Percentiles rank a stretch among this genome's conserved stretches.
phyloP scores from a whole-genome alignment of 1,139 yeast species.

The Pichia sp. region DNA sequence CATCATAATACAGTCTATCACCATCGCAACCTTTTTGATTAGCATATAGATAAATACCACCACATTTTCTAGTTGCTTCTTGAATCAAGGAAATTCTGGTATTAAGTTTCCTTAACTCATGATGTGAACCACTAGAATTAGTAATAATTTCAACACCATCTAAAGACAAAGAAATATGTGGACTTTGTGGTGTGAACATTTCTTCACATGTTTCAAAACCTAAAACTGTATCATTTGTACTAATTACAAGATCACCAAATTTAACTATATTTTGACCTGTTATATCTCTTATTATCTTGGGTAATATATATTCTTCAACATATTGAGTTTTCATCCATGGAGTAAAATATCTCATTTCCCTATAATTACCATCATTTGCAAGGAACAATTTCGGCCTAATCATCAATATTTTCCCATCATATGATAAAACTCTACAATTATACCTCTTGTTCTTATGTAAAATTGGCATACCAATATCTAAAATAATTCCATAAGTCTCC shows the following conservation, averaged over 20 bases:
- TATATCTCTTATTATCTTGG: slow-evolving; percentile 53
- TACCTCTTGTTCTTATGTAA: slow-evolving; percentile 81
- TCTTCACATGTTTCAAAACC: slow-evolving; percentile 99
- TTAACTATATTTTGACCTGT: slow-evolving; percentile 61
- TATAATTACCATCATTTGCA: slow-evolving; percentile 95
- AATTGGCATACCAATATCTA: slow-evolving; percentile 94
- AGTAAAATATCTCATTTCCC: slow-evolving; percentile 95
- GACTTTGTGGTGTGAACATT: slow-evolving; percentile 90
- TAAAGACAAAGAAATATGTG: slow-evolving; percentile 83
- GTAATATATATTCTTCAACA: slow-evolving; percentile 66
- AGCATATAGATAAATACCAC: slow-evolving; percentile 88
- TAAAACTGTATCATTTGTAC: slow-evolving; percentile 75
- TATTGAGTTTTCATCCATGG: slow-evolving; percentile 83
- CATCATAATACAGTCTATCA: slow-evolving; percentile 92
- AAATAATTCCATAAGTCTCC: slow-evolving; percentile 64
- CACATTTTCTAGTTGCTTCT: slow-evolving; percentile 92
- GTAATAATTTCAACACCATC: slow-evolving; percentile 97
- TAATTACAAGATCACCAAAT: slow-evolving; percentile 86
- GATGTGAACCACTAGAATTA: slow-evolving; percentile 94
- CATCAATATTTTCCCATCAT: slow-evolving; percentile 68
- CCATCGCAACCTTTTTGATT: slow-evolving; percentile 99
- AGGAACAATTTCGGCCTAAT: slow-evolving; percentile 89
- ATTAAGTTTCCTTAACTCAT: slow-evolving; percentile 83
- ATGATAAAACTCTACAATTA: slow-evolving; percentile 82
- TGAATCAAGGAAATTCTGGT: slow-evolving; percentile 76